Evolutionary conservation across 352 stramenopile species (phyloP).

Genomic region (Phytophthora tentaculata): DNA sequence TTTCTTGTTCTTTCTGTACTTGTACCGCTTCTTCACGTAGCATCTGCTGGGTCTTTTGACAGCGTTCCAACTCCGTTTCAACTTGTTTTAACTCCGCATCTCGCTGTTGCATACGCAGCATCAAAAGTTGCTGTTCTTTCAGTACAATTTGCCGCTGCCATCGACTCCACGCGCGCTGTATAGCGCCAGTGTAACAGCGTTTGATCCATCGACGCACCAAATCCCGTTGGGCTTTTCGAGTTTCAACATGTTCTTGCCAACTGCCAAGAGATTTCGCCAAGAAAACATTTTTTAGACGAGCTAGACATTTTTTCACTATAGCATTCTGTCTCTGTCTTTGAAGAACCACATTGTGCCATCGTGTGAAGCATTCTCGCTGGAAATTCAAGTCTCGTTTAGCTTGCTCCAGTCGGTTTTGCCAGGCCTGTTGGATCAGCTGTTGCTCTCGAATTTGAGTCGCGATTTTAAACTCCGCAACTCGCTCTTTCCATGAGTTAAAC

Average conservation of each 20-base stretch:
- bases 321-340: background rate
- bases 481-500: conserved; percentile 28
- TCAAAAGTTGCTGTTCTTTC: conserved; percentile 32
- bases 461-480: conserved; percentile 12
- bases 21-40: conserved; percentile 12
- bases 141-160: conserved; percentile 44
- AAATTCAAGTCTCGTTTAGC: conserved; percentile 30
- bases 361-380: conserved; percentile 30
- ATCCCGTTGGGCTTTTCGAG: conserved; percentile 29
- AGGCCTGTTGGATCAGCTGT: conserved; percentile 30
- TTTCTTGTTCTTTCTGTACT: conserved; percentile 14
- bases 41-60: conserved; percentile 8
- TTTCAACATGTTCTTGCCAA: conserved; percentile 32
- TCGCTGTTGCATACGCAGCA: conserved; percentile 20
- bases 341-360: conserved; percentile 30
- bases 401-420: conserved; percentile 33
- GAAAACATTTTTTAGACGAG: conserved; percentile 30
- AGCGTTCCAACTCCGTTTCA: conserved; percentile 21
- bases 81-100: conserved; percentile 20
- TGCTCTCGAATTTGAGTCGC: conserved; percentile 19
- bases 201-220: conserved; percentile 32
- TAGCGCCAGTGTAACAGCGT: conserved; percentile 10
- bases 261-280: conserved; percentile 22
- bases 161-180: conserved; percentile 33
- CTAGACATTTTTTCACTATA: conserved; percentile 27